A percentile compares a stretch with the other conserved stretches of the same genome.
Evolutionary conservation across 2,329 filamentous ascomycete species (phyloP).

Genomic region (Penicillium sp.): DNA sequence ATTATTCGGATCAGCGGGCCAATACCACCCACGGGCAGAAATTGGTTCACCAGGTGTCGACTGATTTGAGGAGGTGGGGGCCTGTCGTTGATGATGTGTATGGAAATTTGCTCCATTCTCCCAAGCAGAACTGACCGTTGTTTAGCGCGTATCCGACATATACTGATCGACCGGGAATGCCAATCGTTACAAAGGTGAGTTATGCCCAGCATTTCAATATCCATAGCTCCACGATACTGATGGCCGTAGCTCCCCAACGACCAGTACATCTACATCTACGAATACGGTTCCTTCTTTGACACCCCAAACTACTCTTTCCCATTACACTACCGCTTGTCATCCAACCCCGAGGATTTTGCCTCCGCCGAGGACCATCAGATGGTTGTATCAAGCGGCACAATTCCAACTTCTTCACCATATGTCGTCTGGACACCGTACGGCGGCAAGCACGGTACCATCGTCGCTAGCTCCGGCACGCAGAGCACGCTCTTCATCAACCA

Average conservation of each 20-base stretch:
- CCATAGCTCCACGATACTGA: neutral
- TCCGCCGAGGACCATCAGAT: conserved; percentile 42
- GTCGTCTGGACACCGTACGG: conserved; percentile 53
- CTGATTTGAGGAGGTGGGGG: conserved; percentile 61
- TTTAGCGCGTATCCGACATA: conserved; percentile 53
- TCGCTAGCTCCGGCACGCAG: conserved; percentile 44
- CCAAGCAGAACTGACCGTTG: neutral
- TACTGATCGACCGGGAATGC: conserved; percentile 66
- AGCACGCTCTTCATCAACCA: conserved; percentile 50
- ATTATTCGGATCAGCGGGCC: conserved; percentile 71
- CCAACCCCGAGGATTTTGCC: conserved; percentile 49
- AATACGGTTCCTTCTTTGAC: conserved; percentile 51
- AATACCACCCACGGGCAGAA: conserved; percentile 64
- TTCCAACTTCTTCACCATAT: conserved; percentile 50
- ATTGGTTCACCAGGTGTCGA: conserved; percentile 62
- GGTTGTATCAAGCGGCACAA: conserved; percentile 44
- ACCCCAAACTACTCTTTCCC: conserved; percentile 45
- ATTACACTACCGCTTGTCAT: conserved; percentile 53
- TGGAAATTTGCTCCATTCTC: neutral
- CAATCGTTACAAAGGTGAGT: conserved; percentile 51
- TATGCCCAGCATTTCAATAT: neutral
- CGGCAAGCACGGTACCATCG: conserved; percentile 49
- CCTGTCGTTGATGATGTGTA: conserved; percentile 60
- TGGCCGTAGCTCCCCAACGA: conserved; percentile 54
- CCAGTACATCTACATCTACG: conserved; percentile 64